Base-by-base conservation (phyloP, 2,329 filamentous ascomycete species). In the Alternaria hordeiaustralica region DNA sequence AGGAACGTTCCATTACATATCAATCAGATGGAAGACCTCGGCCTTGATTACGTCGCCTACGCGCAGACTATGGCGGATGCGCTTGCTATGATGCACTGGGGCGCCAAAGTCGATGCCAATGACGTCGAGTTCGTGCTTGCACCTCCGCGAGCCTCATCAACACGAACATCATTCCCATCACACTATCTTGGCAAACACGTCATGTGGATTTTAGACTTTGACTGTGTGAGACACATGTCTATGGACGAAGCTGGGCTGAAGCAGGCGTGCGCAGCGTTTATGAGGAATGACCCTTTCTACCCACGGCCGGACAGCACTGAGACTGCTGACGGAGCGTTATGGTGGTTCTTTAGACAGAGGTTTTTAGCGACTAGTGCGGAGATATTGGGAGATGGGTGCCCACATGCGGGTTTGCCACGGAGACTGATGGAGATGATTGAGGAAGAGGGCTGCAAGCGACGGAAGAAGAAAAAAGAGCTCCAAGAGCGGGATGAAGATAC, bases 71-170 rank as follows among this genome's bases (percentile, higher is more conserved):
- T 88, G 81, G 87, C 83, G 0, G 80, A 85, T 5, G 78, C 82
- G 0, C 78, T 88, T 0, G 85, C 86, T 0, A 76, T 84, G 3
- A 74, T 88, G 55, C 82, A 86, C 63, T 89, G 85, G 86, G 49
- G 67, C 2, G 82, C 78, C 0, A 64, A 75, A 11, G 70, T 87
- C 0, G 85, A 88, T 64, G 86, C 81, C 1, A 84, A 84, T 36
- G 86, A 87, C 49, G 79, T 89, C 3, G 85, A 89, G 53, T 88
- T 87, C 66, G 86, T 88, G 0, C 80, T 88, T 3, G 83, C 71
- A 8, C 66, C 63, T 33, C 68, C 60, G 3, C 64, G 64, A 51
- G 20, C 43, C 43, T 45, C 43, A 13, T 45, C 43, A 20, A 3
- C 41, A 4, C 6, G 13, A 36, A 0, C 18, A 45, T 45, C 13